Percentiles rank a stretch among this genome's conserved stretches.
Evolutionary conservation across 78 protist genomes (phyloP).

Genomic region (Cyanophora paradoxa): DNA sequence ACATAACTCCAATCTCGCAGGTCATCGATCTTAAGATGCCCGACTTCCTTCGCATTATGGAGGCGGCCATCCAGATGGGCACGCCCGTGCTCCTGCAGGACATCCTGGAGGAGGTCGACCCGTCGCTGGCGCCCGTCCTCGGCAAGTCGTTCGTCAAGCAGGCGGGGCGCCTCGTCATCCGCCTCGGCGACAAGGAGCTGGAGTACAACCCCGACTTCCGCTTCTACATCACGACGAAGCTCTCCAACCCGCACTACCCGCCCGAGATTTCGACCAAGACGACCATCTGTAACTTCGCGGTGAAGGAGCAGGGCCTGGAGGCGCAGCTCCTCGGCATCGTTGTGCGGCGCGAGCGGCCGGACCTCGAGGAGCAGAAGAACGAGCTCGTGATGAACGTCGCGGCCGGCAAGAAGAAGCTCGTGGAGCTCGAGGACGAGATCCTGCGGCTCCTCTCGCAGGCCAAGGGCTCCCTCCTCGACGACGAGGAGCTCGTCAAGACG

Average conservation of each 20-base stretch:
- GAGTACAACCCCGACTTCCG: conserved; percentile 68
- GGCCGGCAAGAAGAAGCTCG: conserved; percentile 33
- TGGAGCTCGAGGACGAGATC: conserved; percentile 77
- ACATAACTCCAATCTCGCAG: background rate
- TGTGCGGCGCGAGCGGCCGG: conserved; percentile 73
- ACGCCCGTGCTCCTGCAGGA: conserved; percentile 73
- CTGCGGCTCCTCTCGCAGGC: conserved; percentile 50
- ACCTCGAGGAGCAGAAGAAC: conserved; percentile 70
- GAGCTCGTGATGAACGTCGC: conserved; percentile 60
- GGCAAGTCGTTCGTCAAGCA: conserved; percentile 34
- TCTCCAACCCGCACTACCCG: conserved; percentile 73
- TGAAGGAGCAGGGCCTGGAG: conserved; percentile 76
- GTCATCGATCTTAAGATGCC: conserved; percentile 21
- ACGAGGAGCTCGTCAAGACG: conserved; percentile 48
- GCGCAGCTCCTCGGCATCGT: conserved; percentile 81
- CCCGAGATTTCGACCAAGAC: conserved; percentile 79
- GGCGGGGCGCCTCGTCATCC: conserved; percentile 34
- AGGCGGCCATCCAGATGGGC: conserved; percentile 72
- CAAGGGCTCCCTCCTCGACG: conserved; percentile 66
- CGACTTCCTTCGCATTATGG: conserved; percentile 47
- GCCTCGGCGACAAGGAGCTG: conserved; percentile 73
- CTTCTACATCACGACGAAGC: conserved; percentile 74
- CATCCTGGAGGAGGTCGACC: conserved; percentile 61
- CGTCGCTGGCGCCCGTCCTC: conserved; percentile 71
- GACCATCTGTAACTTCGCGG: conserved; percentile 83